Percentiles rank a stretch among this genome's conserved stretches.
phyloP scores from a whole-genome alignment of 2,329 filamentous ascomycete species.

The Sporothrix brasiliensis region DNA sequence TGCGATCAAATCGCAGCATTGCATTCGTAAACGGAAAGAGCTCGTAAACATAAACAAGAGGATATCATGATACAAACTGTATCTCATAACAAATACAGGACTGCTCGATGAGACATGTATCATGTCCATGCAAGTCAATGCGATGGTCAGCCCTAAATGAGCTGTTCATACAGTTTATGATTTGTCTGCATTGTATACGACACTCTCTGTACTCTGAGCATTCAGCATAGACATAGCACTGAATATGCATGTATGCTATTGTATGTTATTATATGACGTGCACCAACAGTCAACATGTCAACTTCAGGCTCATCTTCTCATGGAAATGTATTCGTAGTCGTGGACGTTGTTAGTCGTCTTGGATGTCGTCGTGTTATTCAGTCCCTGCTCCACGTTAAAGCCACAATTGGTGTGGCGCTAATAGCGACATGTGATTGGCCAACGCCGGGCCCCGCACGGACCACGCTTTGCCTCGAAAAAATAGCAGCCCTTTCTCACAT shows the following conservation, averaged over 20 bases:
- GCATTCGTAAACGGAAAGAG: neutral
- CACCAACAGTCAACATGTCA: neutral
- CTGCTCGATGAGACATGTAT: neutral
- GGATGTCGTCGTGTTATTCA: neutral
- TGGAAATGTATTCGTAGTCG: neutral
- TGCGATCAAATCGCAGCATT: neutral
- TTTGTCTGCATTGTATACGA: neutral
- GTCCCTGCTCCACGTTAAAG: neutral
- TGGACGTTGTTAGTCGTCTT: neutral
- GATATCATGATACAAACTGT: neutral
- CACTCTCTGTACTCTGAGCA: neutral
- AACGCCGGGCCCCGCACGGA: neutral
- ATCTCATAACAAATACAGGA: neutral
- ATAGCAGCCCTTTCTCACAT: constrained; percentile 32
- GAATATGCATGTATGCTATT: no score
- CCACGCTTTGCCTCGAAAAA: constrained; percentile 23
- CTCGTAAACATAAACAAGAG: neutral
- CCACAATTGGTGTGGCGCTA: constrained; percentile 14
- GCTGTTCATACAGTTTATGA: no score
- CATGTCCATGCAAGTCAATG: neutral
- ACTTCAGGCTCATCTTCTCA: neutral
- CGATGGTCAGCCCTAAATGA: no score
- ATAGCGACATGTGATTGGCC: neutral
- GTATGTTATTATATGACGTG: neutral
- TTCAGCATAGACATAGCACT: neutral